These are phyloP conservation scores for Verticillium zaregamsianum DNA, from an alignment of 2,329 filamentous ascomycete genomes.

Conservation along the genomic window DNA sequence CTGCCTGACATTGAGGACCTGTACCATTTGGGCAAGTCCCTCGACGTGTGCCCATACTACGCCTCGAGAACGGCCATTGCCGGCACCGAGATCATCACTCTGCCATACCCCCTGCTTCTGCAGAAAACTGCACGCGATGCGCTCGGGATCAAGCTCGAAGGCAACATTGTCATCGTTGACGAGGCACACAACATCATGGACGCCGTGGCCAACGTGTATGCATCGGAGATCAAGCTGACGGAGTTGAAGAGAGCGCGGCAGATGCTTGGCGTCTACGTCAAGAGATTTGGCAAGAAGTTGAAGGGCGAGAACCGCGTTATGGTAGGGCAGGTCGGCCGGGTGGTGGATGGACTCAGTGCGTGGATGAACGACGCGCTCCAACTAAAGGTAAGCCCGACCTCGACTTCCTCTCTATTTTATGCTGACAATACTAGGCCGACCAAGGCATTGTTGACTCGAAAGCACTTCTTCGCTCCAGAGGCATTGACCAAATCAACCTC, in stretches of 20 bases:
- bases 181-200: slow-evolving; percentile 99
- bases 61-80: slow-evolving; percentile 83
- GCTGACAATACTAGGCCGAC: slow-evolving; percentile 26
- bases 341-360: slow-evolving; percentile 72
- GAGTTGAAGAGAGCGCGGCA: slow-evolving; percentile 70
- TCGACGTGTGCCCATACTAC: slow-evolving; percentile 92
- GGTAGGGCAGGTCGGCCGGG: slow-evolving; percentile 78
- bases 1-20: slow-evolving; percentile 94
- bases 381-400: slow-evolving; percentile 35
- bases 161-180: slow-evolving; percentile 90
- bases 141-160: slow-evolving; percentile 77
- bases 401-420: neutral
- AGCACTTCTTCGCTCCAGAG: slow-evolving; percentile 74
- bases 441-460: slow-evolving; percentile 69
- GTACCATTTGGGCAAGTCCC: slow-evolving; percentile 67
- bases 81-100: slow-evolving; percentile 80
- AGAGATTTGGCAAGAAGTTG: slow-evolving; percentile 80
- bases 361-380: slow-evolving; percentile 58
- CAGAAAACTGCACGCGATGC: slow-evolving; percentile 86
- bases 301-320: slow-evolving; percentile 91
- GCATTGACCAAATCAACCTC: slow-evolving; percentile 91
- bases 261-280: slow-evolving; percentile 78
- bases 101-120: slow-evolving; percentile 87
- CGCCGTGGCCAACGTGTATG: slow-evolving; percentile 82
- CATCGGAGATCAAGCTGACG: slow-evolving; percentile 66